Conservation (phyloP, 1,139 yeast species). For the Pichia sp. region DNA sequence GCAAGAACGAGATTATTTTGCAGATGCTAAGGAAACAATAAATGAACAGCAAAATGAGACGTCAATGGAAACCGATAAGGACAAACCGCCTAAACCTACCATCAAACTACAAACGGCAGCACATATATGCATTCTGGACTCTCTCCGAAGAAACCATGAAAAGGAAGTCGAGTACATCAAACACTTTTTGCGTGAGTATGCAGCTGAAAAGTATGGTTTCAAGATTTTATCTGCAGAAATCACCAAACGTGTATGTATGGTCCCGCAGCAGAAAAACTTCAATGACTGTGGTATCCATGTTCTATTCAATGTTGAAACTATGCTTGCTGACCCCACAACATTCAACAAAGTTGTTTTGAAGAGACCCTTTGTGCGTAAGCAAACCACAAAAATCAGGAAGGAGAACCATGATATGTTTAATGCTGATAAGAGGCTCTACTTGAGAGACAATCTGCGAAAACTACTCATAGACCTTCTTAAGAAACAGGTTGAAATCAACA, state of each 20-base stretch:
- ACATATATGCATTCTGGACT: constrained; percentile 69
- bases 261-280: constrained; percentile 81
- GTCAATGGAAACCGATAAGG: too few relatives aligned
- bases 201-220: constrained; percentile 53
- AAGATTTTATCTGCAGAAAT: constrained; percentile 40
- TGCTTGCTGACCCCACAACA: constrained; percentile 28
- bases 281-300: constrained; percentile 96
- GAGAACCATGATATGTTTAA: constrained; percentile 26
- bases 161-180: constrained; percentile 50
- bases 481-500: constrained; percentile 29
- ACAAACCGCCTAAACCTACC: neutral
- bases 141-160: constrained; percentile 55
- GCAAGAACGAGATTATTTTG: neutral
- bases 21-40: neutral
- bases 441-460: constrained; percentile 32
- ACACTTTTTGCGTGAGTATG: constrained; percentile 61
- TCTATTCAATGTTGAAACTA: constrained; percentile 65
- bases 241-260: constrained; percentile 42
- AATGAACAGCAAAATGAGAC: neutral
- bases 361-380: constrained; percentile 19
- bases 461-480: constrained; percentile 30
- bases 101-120: constrained; percentile 27
- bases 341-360: constrained; percentile 18
- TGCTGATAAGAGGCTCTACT: constrained; percentile 29
- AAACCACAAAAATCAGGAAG: neutral